phyloP scores from a whole-genome alignment of 257 asterid species.

The Solanum piurae region DNA sequence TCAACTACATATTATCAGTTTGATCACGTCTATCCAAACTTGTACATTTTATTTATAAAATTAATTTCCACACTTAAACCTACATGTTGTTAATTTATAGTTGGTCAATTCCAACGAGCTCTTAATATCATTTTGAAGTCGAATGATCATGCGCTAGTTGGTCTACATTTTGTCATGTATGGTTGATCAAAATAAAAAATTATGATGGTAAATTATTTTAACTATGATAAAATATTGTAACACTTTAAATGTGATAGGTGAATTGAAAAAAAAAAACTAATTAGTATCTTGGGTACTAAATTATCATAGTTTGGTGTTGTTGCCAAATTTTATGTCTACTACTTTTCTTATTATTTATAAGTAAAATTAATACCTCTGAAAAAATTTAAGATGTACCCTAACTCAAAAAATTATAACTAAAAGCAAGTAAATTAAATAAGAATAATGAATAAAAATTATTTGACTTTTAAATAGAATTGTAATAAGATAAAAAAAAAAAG shows the following conservation, averaged over 20 bases:
- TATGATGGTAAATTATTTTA: neutral
- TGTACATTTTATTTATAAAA: too few relatives aligned
- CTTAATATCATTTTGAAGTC: neutral
- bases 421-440: neutral
- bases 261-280: neutral
- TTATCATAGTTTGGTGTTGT: neutral
- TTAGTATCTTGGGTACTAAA: neutral
- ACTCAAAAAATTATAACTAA: neutral
- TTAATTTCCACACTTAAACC: neutral
- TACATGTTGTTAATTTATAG: neutral
- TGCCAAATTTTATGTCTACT: neutral
- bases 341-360: neutral
- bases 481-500: neutral
- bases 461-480: neutral
- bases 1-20: neutral
- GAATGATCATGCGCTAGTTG: neutral
- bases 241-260: neutral
- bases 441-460: neutral
- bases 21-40: neutral
- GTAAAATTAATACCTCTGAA: too few relatives aligned
- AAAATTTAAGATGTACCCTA: neutral
- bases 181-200: neutral
- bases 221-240: neutral
- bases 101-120: neutral
- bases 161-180: neutral